Evolutionary conservation across 139 green algal species (phyloP), one percentile per base, ranked within the genome.

Genomic region (Asterochloris erici): DNA sequence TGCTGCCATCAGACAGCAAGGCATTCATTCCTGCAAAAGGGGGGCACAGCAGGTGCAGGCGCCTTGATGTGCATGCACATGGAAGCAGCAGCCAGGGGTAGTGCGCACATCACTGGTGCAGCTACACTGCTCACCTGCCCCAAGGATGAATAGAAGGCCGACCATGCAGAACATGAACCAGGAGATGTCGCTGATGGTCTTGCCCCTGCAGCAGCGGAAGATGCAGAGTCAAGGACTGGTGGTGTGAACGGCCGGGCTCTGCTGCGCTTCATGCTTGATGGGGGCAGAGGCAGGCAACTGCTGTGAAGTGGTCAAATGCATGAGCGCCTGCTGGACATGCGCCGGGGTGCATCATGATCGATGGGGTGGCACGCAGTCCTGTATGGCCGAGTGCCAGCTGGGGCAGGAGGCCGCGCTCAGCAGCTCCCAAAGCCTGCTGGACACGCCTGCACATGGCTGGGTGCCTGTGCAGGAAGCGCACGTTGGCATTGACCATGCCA

Each of bases 101-200:
- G 4, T 71, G 66, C 66, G 21, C 66, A 71, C 19, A 71, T 26
- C 19, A 21, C 17, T 71, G 66, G 66, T 24, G 66, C 66, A 71
- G 21, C 17, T 9, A 12, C 19, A 71, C 17, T 24, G 29, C 84
- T n/a, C 27, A 87, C 87, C 87, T 75, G 89, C 87, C 13, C 81
- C 83, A 78, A 92, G 89, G 78, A 92, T 66, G 13, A 92, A 82
- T 66, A 92, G 85, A 21, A 92, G 78, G n/a, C 74, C 83, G 63
- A 61, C 77, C 73, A 81, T 86, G 27, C 85, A 2, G 78, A 89
- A 84, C 78, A 92, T 89, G 79, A 92, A 92, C 89, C 89, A 92
- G 54, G 81, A 78, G 62, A 92, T 84, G 81, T 87, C 87, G 14
- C 69, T 85, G 75, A 92, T 91, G 54, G 73, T 78, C 66, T 82